Evolutionary conservation across 768 basidiomycete genomes (phyloP).

Genomic region (Tricholoma bakamatsutake): DNA sequence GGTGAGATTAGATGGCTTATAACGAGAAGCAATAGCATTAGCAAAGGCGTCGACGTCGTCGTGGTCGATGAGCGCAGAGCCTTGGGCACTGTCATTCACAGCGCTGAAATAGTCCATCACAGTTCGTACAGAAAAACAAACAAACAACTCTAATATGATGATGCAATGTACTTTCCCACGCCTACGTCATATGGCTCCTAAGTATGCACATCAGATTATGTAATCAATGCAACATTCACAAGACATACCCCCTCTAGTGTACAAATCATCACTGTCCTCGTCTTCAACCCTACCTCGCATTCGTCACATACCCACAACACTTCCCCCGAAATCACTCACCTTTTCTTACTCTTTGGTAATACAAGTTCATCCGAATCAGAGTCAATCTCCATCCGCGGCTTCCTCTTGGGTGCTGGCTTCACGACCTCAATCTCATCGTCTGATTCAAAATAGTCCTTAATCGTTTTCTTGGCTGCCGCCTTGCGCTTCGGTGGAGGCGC

Average conservation of each 20-base stretch:
- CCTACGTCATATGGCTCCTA: background rate
- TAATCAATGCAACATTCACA: too few species aligned
- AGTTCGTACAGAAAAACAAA: background rate
- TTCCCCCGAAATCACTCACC: background rate
- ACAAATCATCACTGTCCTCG: conserved; percentile 11
- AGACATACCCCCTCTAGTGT: too few species aligned
- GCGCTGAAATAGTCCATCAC: conserved; percentile 39
- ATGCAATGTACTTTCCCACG: conserved; percentile 2
- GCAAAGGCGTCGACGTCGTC: conserved; percentile 42
- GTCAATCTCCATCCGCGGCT: conserved; percentile 10
- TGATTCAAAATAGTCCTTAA: conserved; percentile 15
- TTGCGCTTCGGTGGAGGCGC: conserved; percentile 11
- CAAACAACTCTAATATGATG: background rate
- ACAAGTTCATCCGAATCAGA: conserved; percentile 25
- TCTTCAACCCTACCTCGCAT: background rate
- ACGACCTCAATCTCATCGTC: conserved; percentile 10
- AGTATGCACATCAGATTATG: too few species aligned
- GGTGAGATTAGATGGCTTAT: conserved; percentile 26
- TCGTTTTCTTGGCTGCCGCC: conserved; percentile 17
- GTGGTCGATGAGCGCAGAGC: conserved; percentile 11
- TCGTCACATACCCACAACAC: background rate
- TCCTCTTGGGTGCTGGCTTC: conserved; percentile 14
- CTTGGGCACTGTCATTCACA: conserved; percentile 17
- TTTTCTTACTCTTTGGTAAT: conserved; percentile 9
- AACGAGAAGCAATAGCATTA: conserved; percentile 45